phyloP scores from a whole-genome alignment of 805 yeast species.

The Metschnikowia shivogae region DNA sequence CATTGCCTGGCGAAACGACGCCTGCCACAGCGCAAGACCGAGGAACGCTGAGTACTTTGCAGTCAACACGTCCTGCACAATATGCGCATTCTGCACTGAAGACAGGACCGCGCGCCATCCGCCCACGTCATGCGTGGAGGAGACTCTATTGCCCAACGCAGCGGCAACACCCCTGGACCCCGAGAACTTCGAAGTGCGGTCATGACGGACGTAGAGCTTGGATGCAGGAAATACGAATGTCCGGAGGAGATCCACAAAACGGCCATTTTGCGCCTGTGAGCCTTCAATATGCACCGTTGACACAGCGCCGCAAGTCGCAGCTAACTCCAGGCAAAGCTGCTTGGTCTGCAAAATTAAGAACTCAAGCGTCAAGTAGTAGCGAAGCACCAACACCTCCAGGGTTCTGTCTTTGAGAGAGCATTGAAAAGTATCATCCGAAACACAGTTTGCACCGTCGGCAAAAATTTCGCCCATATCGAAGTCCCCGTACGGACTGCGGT shows the following conservation, averaged over 20 bases:
- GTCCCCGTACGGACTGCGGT: conserved; percentile 54
- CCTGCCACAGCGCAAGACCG: conserved; percentile 14
- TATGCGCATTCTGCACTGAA: background rate
- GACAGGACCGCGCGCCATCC: conserved; percentile 1
- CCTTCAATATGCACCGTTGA: conserved; percentile 44
- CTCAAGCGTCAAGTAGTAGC: conserved; percentile 47
- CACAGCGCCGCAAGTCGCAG: conserved; percentile 21
- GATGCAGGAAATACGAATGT: conserved; percentile 7
- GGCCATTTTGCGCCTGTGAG: conserved; percentile 46
- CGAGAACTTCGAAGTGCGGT: conserved; percentile 4
- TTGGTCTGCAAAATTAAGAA: conserved; percentile 49
- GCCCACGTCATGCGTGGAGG: background rate
- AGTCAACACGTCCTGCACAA: conserved; percentile 1
- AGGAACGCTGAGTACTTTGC: conserved; percentile 8
- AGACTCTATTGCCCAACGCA: background rate
- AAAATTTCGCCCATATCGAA: conserved; percentile 45
- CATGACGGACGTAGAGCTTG: background rate
- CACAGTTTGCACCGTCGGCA: conserved; percentile 41
- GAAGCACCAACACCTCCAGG: conserved; percentile 30
- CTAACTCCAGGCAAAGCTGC: conserved; percentile 30
- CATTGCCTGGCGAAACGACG: conserved; percentile 7
- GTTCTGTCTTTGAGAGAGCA: conserved; percentile 21
- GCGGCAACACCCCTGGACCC: conserved; percentile 11
- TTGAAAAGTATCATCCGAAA: conserved; percentile 8
- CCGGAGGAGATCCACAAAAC: conserved; percentile 9